Conservation (phyloP, 805 yeast species). For the Saturnispora quitensis region DNA sequence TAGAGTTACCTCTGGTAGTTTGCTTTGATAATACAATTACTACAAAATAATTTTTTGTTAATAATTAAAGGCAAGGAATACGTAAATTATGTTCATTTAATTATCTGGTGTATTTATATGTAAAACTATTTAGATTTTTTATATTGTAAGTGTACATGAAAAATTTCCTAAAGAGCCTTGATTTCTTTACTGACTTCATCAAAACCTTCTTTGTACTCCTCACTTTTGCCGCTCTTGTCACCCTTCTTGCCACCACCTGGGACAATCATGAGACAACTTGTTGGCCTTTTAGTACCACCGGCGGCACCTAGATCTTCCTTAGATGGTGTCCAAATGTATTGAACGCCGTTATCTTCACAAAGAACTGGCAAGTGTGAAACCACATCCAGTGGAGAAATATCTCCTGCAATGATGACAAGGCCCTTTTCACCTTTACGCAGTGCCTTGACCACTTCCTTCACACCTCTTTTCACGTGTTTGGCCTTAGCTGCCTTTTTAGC, state of each 20-base stretch:
- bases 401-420: slow-evolving; percentile 92
- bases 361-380: slow-evolving; percentile 95
- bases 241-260: slow-evolving; percentile 83
- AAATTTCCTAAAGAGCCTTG: slow-evolving; percentile 28
- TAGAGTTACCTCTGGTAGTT: neutral
- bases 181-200: slow-evolving; percentile 95
- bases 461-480: slow-evolving; percentile 97
- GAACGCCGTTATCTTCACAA: slow-evolving; percentile 90
- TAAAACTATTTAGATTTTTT: neutral
- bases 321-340: slow-evolving; percentile 89
- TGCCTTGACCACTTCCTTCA: slow-evolving; percentile 96
- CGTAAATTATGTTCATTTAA: neutral
- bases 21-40: neutral
- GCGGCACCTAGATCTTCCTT: slow-evolving; percentile 98
- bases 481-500: slow-evolving; percentile 98
- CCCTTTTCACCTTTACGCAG: slow-evolving; percentile 98
- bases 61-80: neutral
- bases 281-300: slow-evolving; percentile 98
- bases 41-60: neutral
- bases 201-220: slow-evolving; percentile 83
- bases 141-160: neutral
- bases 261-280: slow-evolving; percentile 93
- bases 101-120: slow-evolving; percentile 1
- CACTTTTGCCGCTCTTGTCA: slow-evolving; percentile 58
- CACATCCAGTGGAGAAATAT: slow-evolving; percentile 94